phyloP scores from a whole-genome alignment of 2,329 filamentous ascomycete genomes.

The Boeremia exigua region DNA sequence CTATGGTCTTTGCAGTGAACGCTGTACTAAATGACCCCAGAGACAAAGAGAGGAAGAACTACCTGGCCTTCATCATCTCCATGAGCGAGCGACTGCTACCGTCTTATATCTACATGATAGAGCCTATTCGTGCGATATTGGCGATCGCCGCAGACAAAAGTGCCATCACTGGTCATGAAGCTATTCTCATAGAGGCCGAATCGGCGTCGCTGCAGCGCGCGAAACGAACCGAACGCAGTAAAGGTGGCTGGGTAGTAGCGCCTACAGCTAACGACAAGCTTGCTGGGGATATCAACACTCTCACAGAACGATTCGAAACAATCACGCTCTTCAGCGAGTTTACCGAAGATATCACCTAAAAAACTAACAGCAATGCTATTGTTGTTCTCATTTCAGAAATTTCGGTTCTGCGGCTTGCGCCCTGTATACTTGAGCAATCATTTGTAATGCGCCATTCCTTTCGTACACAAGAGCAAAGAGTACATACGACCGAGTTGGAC shows the following conservation, averaged over 20 bases:
- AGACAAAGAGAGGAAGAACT: slow-evolving; percentile 11
- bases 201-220: slow-evolving; percentile 4
- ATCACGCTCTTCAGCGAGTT: slow-evolving; percentile 23
- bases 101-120: slow-evolving; percentile 14
- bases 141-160: slow-evolving; percentile 18
- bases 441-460: slow-evolving; percentile 3
- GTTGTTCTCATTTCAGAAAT: neutral
- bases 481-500: neutral
- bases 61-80: slow-evolving; percentile 13
- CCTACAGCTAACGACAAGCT: slow-evolving; percentile 7
- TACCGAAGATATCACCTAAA: slow-evolving; percentile 17
- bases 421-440: slow-evolving; percentile 5
- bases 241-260: slow-evolving; percentile 16
- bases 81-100: slow-evolving; percentile 10
- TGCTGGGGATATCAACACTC: slow-evolving; percentile 6
- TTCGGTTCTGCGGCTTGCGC: slow-evolving; percentile 5
- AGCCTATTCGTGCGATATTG: slow-evolving; percentile 15
- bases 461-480: neutral
- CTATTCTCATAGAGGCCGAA: slow-evolving; percentile 2
- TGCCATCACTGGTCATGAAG: slow-evolving; percentile 15
- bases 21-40: slow-evolving; percentile 14
- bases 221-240: neutral
- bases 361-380: neutral
- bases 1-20: slow-evolving; percentile 18
- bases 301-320: slow-evolving; percentile 15